Evolutionary conservation across 2,329 filamentous ascomycete genomes (phyloP), one percentile per base, ranked within the genome.

Genomic region (Tetracladium maxilliforme): DNA sequence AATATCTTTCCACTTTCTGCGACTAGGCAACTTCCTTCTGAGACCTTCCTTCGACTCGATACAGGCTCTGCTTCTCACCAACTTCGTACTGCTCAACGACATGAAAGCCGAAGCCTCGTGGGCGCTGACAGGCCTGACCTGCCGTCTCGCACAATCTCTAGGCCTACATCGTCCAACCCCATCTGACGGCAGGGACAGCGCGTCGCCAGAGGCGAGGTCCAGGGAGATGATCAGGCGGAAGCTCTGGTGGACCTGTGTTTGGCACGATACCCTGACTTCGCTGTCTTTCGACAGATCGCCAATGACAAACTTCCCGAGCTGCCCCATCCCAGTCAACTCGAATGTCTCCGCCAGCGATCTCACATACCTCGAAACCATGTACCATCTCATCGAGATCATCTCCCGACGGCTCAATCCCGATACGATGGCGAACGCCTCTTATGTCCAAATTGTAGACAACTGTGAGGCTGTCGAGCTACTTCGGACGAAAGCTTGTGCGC

Each of bases 201-300:
- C 42, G 6, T 46, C 52, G 2, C 46, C 54, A 1, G 60, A 64
- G 10, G 43, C 51, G 5, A 54, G 53, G 23, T 48, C 53, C n/a
- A 70, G 61, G 30, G 64, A 70, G 19, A 58, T 58, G 41, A 36
- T 41, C 4, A 30, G 35, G 18, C 37, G 42, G 18, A 45, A 39
- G 23, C 35, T 46, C 11, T 46, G 43, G 43, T 45, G 70, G 70
- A 72, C 66, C 5, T 70, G 67, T 35, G 58, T 71, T 7, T 76
- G 70, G 70, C 70, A 76, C 34, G 70, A 76, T 29, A 73, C 67
- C 6, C 48, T 76, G 12, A 72, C 69, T 0, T 76, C 70, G 1
- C 46, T 76, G 3, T 75, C 70, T 0, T 76, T 76, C 41, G 70
- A 76, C 36, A 56, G 70, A n/a, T 59, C 61, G 6, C 70, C 71